These are phyloP conservation scores for Xylaria sp. DNA, from an alignment of 2,329 filamentous ascomycete genomes.

Conservation along the genomic window DNA sequence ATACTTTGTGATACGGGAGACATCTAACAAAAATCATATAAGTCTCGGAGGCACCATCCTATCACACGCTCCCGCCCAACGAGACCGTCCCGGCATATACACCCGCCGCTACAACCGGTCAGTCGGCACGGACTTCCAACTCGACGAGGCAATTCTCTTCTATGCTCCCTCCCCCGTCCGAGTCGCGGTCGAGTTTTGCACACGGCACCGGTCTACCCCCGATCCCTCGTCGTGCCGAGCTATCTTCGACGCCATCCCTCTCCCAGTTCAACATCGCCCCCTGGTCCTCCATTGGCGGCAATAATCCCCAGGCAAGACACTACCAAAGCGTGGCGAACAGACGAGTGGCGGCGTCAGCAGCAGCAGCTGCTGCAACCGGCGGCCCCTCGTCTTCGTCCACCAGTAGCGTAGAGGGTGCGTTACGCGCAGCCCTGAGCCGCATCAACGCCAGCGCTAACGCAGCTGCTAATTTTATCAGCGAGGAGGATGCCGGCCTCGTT, in stretches of 20 bases:
- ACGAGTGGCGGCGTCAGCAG: constrained; percentile 62
- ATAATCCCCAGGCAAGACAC: constrained; percentile 67
- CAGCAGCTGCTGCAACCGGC: constrained; percentile 23
- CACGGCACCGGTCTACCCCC: constrained; percentile 62
- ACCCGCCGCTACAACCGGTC: constrained; percentile 46
- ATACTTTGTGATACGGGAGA: neutral
- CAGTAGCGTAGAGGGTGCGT: constrained; percentile 39
- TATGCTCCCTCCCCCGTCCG: constrained; percentile 49
- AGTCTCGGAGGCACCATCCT: constrained; percentile 74
- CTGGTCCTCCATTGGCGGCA: constrained; percentile 63
- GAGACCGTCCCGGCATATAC: constrained; percentile 65
- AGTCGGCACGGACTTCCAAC: constrained; percentile 42
- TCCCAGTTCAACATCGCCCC: constrained; percentile 67
- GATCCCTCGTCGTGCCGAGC: constrained; percentile 55
- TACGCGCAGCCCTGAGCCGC: constrained; percentile 45
- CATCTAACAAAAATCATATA: constrained; percentile 35
- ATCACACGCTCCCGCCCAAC: constrained; percentile 63
- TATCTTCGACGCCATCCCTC: constrained; percentile 54
- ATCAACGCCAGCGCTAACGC: constrained; percentile 40
- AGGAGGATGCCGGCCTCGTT: constrained; percentile 45
- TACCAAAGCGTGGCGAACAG: constrained; percentile 73
- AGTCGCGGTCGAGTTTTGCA: constrained; percentile 40
- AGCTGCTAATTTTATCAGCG: constrained; percentile 23
- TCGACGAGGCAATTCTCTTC: constrained; percentile 40
- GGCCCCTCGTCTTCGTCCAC: constrained; percentile 31